Evolutionary conservation across 768 basidiomycete species (phyloP).

Genomic region (Galerina sulciceps): DNA sequence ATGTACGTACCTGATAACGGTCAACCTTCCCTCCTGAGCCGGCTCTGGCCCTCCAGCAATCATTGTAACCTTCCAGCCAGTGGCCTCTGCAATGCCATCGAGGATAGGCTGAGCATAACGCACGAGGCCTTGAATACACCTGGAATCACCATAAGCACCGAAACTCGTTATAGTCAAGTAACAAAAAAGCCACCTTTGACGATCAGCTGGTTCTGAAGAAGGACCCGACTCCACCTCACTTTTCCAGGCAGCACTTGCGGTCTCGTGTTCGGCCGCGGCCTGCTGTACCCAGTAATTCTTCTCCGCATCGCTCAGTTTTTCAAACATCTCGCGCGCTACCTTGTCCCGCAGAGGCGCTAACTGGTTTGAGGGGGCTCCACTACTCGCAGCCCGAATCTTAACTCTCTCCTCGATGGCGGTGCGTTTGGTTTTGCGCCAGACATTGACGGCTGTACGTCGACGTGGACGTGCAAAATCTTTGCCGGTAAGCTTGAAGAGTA

Average conservation of each 20-base stretch:
- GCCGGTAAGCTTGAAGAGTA: not conserved
- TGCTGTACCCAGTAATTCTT: not conserved
- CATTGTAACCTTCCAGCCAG: constrained; percentile 4
- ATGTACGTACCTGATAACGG: constrained; percentile 2
- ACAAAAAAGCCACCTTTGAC: not conserved
- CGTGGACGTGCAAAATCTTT: not conserved
- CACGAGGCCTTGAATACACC: not conserved
- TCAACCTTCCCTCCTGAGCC: constrained; percentile 1
- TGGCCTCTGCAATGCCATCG: not conserved
- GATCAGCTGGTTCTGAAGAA: not conserved
- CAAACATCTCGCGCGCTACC: not conserved
- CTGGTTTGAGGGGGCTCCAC: not conserved
- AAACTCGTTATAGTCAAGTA: not conserved
- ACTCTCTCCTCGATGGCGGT: not conserved
- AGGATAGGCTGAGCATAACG: not conserved
- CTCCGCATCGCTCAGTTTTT: not conserved
- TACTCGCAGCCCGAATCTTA: not conserved
- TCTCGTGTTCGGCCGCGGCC: not conserved
- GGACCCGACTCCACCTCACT: not conserved
- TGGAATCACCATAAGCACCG: not conserved
- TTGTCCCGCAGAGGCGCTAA: constrained; percentile 8
- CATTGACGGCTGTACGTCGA: not conserved
- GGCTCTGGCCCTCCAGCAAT: constrained; percentile 13
- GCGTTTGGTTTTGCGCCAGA: constrained; percentile 6
- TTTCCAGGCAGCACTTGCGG: not conserved